These are phyloP conservation scores for Torulaspora delbrueckii DNA, from an alignment of 805 yeast genomes.

Conservation along the genomic window DNA sequence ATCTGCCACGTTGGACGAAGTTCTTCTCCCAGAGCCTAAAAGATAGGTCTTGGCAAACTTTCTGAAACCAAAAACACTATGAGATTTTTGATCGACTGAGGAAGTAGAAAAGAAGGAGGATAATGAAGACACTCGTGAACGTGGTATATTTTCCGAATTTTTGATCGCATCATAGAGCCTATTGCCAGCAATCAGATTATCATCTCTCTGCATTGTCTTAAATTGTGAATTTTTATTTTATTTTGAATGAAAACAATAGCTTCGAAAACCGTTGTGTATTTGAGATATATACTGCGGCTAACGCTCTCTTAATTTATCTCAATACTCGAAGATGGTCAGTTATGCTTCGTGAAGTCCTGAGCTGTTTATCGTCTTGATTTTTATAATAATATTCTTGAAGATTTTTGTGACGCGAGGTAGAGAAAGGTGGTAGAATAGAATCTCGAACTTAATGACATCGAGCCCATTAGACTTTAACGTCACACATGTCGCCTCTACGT, in stretches of 20 bases:
- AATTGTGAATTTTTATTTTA: not conserved
- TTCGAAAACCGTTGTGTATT: not conserved
- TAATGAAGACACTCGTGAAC: slow-evolving; percentile 11
- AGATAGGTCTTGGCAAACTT: slow-evolving; percentile 27
- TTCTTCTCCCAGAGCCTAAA: slow-evolving; percentile 10
- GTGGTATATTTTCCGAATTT: slow-evolving; percentile 4
- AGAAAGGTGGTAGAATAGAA: not conserved
- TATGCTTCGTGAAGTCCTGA: not conserved
- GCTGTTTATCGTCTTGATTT: not conserved
- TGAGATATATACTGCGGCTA: slow-evolving; percentile 1
- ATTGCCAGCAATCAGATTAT: slow-evolving; percentile 4
- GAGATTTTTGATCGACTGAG: slow-evolving; percentile 8
- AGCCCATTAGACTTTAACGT: slow-evolving; percentile 30
- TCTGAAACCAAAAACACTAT: slow-evolving; percentile 29
- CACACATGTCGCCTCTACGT: slow-evolving; percentile 46
- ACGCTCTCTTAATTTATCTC: not conserved
- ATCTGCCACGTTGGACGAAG: not conserved
- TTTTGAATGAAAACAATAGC: not conserved
- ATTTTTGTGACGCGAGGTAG: slow-evolving; percentile 2
- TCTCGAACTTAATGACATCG: not conserved
- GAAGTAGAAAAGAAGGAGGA: slow-evolving; percentile 15
- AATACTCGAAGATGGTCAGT: not conserved
- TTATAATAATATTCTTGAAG: slow-evolving; percentile 1
- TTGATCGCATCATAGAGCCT: slow-evolving; percentile 4
- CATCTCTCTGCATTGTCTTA: slow-evolving; percentile 8